A percentile compares a stretch with the other conserved stretches of the same genome.
These are phyloP conservation scores for Zymoseptoria ardabiliae DNA, from an alignment of 2,329 filamentous ascomycete genomes.

Conservation along the genomic window DNA sequence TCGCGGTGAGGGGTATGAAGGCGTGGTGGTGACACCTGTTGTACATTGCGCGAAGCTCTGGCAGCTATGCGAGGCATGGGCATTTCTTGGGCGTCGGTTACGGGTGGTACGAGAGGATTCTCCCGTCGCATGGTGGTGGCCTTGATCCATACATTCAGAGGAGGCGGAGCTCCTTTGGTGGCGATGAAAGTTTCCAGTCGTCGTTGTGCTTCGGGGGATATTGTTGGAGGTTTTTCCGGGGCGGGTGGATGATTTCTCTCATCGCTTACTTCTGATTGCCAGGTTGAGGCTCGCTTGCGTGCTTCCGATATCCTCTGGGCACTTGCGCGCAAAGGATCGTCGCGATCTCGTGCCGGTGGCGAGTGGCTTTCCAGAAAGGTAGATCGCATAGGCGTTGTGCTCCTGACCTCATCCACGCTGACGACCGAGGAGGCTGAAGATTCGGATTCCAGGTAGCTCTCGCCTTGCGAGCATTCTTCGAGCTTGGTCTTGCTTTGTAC, in stretches of 20 bases:
- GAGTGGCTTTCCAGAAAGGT: not conserved
- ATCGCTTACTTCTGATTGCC: not conserved
- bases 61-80: not conserved
- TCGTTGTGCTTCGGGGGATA: constrained; percentile 3
- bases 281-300: not conserved
- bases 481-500: not conserved
- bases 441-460: not conserved
- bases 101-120: not conserved
- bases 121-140: constrained; percentile 9
- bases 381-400: not conserved
- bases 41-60: not conserved
- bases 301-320: not conserved
- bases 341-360: too few relatives aligned
- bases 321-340: too few relatives aligned
- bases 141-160: constrained; percentile 12
- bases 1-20: not conserved
- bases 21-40: not conserved
- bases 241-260: constrained; percentile 3
- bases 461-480: not conserved
- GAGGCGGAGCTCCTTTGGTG: constrained; percentile 16
- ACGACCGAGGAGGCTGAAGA: not conserved
- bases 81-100: not conserved
- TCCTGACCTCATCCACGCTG: not conserved
- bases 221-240: not conserved
- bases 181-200: constrained; percentile 18